phyloP scores from a whole-genome alignment of 1,139 yeast genomes.

The Candida gigantensis region DNA sequence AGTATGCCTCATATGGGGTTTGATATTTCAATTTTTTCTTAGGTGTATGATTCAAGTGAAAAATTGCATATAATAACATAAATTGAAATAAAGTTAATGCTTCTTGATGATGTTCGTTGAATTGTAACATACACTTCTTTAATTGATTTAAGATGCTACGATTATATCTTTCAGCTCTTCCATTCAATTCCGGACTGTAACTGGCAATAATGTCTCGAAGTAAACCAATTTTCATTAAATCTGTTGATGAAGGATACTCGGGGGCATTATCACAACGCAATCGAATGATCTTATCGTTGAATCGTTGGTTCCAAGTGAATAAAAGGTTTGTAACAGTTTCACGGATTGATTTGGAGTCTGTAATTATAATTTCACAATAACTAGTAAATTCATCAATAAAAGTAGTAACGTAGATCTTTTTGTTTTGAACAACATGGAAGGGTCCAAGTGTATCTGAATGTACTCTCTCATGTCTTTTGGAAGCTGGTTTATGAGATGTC shows the following conservation, averaged over 20 bases:
- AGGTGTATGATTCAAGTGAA: too few relatives aligned
- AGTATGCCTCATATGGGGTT: too few relatives aligned
- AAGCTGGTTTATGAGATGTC: neutral
- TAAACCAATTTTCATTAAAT: neutral
- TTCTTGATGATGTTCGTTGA: too few relatives aligned
- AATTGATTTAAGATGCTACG: neutral
- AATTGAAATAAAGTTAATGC: too few relatives aligned
- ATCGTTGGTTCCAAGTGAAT: neutral
- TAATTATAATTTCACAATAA: neutral
- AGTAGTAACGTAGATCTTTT: neutral
- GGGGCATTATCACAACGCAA: neutral
- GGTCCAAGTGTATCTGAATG: slow-evolving; percentile 4
- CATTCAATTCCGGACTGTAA: neutral
- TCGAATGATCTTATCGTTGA: neutral
- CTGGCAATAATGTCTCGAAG: neutral
- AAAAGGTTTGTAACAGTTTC: neutral
- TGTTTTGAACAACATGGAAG: neutral
- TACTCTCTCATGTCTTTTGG: neutral
- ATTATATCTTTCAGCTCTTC: neutral
- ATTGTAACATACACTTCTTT: too few relatives aligned
- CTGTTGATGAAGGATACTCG: neutral
- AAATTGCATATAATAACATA: too few relatives aligned
- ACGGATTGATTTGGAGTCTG: neutral
- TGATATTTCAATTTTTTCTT: too few relatives aligned
- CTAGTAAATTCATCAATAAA: slow-evolving; percentile 1